Base-by-base conservation (phyloP, 208 protist genomes). In the Zelonia costaricensis region DNA sequence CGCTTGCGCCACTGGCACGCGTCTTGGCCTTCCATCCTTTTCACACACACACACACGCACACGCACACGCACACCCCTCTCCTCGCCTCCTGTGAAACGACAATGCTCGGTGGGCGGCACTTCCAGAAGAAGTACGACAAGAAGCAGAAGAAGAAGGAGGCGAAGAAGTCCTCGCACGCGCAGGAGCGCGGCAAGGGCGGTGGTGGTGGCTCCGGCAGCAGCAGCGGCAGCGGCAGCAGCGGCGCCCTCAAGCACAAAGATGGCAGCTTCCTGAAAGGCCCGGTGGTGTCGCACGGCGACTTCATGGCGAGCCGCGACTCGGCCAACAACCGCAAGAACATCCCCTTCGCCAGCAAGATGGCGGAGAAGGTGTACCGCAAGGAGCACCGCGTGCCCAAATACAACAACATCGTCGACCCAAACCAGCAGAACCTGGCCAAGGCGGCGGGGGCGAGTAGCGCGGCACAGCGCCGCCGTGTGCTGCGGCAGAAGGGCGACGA, bases 401-500 rank as follows among this genome's bases (percentile, higher is more conserved):
- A 79, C 47, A 72, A 77, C 36, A 28, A n/a, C 52, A 55, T 77
- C 33, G 69, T 77, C 30, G 78, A 81, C 28, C 53, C 57, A 6
- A 60, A 25, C 9, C 38, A 22, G 16, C 59, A 45, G 38, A 77
- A 81, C 46, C 18, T 39, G 15, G 59, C 67, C 16, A 78, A 77
- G 62, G 49, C 69, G 22, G 49, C 65, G 22, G 74, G 76, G 12
- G 90, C 90, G 0, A 92, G 84, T 51, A 95, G 86, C 60, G 83
- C 86, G 15, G 86, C 90, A 1, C 86, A 95, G 76, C 90, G 90
- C 16, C 85, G 89, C 9, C 82, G 84, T 0, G 79, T 95, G 40
- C 67, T 90, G 36, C 65, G 68, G 0, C 75, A 77, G 23, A 91
- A 88, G 31, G 77, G 74, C 22, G 90, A 87, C 55, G 90, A 96